Conservation (phyloP, 768 basidiomycete genomes). For the Trichaptum fuscoviolaceum region DNA sequence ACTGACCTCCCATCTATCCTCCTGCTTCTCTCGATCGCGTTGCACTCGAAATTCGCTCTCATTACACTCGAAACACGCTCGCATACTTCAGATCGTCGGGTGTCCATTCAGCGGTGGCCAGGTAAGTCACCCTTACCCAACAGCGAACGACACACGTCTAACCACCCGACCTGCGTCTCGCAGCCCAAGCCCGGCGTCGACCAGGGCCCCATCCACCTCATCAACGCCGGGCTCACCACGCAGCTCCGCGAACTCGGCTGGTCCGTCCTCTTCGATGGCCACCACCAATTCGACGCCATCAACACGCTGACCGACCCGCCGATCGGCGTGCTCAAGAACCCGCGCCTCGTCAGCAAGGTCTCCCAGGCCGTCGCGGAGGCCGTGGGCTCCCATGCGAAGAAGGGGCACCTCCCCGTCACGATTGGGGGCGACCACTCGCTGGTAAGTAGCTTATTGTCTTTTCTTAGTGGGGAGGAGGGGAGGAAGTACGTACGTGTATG, state of each 20-base stretch:
- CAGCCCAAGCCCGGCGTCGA: conserved; percentile 81
- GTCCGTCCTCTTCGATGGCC: conserved; percentile 86
- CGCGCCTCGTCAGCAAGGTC: conserved; percentile 79
- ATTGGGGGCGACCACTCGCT: conserved; percentile 96
- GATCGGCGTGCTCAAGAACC: conserved; percentile 88
- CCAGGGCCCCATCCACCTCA: conserved; percentile 81
- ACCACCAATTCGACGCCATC: conserved; percentile 83
- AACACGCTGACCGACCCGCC: conserved; percentile 62
- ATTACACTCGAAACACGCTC: conserved; percentile 3
- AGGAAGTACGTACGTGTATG: not conserved
- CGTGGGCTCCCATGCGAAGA: conserved; percentile 70
- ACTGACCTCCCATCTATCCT: not conserved
- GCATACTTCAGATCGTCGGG: conserved; percentile 66
- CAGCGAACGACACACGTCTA: conserved; percentile 3
- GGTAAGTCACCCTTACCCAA: conserved; percentile 31
- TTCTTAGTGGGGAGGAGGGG: no score
- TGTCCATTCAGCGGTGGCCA: conserved; percentile 90
- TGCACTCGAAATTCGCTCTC: conserved; percentile 2
- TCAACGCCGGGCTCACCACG: conserved; percentile 76
- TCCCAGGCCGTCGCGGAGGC: conserved; percentile 70
- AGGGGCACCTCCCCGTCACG: conserved; percentile 82
- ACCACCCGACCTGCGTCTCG: not conserved
- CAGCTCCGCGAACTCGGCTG: conserved; percentile 81
- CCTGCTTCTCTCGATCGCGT: not conserved
- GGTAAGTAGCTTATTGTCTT: conserved; percentile 39